A percentile compares a stretch with the other conserved stretches of the same genome.
Conservation (phyloP, 257 asterid genomes). For the Solanum corneliomulleri region DNA sequence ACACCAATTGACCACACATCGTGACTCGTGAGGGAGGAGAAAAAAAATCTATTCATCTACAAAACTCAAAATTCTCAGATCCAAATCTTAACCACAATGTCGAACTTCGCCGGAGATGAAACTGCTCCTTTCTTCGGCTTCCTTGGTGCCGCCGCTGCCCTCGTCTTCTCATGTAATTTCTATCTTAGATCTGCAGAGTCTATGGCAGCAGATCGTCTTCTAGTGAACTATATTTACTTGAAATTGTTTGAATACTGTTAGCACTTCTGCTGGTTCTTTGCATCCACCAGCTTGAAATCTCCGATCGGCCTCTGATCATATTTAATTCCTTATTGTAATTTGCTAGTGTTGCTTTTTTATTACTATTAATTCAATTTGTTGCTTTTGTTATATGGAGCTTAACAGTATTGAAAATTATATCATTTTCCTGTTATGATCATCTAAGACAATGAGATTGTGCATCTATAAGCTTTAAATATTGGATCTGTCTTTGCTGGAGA, state of each 20-base stretch:
- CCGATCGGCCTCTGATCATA: neutral
- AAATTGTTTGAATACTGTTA: neutral
- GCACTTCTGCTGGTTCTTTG: neutral
- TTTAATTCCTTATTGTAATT: neutral
- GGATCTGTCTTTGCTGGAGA: neutral
- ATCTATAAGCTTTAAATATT: neutral
- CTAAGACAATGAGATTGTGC: neutral
- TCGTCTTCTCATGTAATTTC: constrained; percentile 50
- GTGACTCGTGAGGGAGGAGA: neutral
- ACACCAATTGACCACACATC: too few relatives aligned
- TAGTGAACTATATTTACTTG: neutral
- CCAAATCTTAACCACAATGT: constrained; percentile 1
- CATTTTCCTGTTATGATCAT: neutral
- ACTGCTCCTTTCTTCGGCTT: constrained; percentile 68
- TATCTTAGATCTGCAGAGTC: neutral
- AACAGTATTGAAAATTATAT: neutral
- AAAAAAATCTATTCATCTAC: neutral
- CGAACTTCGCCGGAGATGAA: constrained; percentile 60
- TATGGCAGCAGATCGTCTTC: neutral
- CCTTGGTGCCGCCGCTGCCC: constrained; percentile 68
- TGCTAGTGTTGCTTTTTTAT: neutral
- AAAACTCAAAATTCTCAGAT: neutral
- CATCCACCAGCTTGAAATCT: neutral
- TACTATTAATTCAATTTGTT: neutral
- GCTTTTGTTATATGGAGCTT: neutral